Evolutionary conservation across 768 basidiomycete genomes (phyloP), one percentile per base, ranked within the genome.

Genomic region (Artomyces pyxidatus): DNA sequence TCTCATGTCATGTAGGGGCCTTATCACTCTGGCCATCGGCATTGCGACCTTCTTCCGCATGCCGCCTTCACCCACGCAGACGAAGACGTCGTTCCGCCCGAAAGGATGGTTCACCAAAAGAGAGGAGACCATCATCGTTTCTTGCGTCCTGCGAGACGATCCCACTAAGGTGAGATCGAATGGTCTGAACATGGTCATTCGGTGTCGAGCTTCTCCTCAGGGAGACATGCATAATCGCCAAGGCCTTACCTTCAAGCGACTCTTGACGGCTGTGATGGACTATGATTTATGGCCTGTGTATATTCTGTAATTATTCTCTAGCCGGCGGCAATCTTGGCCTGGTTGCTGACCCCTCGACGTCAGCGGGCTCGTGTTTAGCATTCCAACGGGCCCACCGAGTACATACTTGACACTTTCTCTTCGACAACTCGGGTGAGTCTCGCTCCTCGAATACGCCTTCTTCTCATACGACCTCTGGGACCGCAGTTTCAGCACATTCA

Each of bases 191-290:
- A 6, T 29, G 9, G 16, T 27, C 42, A 37, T 37, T n/a, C 6
- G 12, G 30, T 30, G n/a, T n/a, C n/a, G n/a, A n/a, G n/a, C n/a
- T n/a, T n/a, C n/a, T n/a, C n/a, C 4, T n/a, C 27, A 77, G 73
- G 75, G 75, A 1, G 79, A 81, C 49, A 81, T 85, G 83, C 81
- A 83, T 62, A 84, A 85, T 51, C 76, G 83, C 37, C 74, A 85
- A 62, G 79, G 75, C 0, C 57, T 85, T 11, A 68, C 74, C 0
- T 28, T 71, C 4, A 69, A 66, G 55, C 67, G 74, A 5, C 59
- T 83, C 4, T 83, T 77, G 75, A 64, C 61, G 6, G 76, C 79
- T 0, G 44, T 81, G 7, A 72, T 70, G 30, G 82, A 85, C 58
- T 83, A 75, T 48, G 80, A 82, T 56, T 62, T 83, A 9, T 84